Conservation (phyloP, 2,329 filamentous ascomycete genomes). For the Claviceps citrina region DNA sequence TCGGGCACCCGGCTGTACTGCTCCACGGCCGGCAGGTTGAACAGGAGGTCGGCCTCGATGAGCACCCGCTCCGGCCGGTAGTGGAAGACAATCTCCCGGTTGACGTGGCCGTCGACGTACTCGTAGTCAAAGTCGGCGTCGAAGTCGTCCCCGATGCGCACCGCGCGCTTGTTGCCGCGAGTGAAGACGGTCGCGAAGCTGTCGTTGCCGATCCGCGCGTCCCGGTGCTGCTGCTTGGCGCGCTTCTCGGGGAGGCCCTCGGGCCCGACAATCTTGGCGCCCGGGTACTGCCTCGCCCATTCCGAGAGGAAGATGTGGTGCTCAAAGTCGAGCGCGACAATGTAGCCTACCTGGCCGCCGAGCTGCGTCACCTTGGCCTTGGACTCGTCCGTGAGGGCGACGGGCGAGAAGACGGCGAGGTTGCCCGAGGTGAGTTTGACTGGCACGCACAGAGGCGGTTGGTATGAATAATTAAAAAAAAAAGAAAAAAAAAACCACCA, state of each 20-base stretch:
- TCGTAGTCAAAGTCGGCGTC: slow-evolving; percentile 76
- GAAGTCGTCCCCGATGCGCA: slow-evolving; percentile 58
- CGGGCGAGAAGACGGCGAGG: slow-evolving; percentile 83
- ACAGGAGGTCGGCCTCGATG: slow-evolving; percentile 80
- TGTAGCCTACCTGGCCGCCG: slow-evolving; percentile 61
- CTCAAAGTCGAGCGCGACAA: slow-evolving; percentile 76
- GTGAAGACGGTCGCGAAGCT: slow-evolving; percentile 55
- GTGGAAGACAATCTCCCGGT: slow-evolving; percentile 77
- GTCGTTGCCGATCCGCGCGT: slow-evolving; percentile 31
- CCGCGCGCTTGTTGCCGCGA: slow-evolving; percentile 33
- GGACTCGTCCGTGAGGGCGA: slow-evolving; percentile 65
- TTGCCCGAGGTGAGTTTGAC: slow-evolving; percentile 64
- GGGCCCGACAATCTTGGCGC: slow-evolving; percentile 66
- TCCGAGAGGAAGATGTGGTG: slow-evolving; percentile 87
- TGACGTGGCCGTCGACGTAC: slow-evolving; percentile 64
- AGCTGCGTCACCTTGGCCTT: slow-evolving; percentile 46
- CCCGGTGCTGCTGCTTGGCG: slow-evolving; percentile 34
- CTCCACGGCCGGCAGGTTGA: slow-evolving; percentile 78
- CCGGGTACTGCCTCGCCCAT: slow-evolving; percentile 68
- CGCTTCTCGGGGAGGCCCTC: slow-evolving; percentile 77
- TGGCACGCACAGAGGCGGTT: too few species aligned
- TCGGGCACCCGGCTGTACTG: slow-evolving; percentile 61
- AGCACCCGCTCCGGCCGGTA: slow-evolving; percentile 66
- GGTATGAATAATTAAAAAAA: background rate
- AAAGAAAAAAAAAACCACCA: background rate